Evolutionary conservation across 306 rosid genomes (phyloP).

Genomic region (Arachis stenosperma): DNA sequence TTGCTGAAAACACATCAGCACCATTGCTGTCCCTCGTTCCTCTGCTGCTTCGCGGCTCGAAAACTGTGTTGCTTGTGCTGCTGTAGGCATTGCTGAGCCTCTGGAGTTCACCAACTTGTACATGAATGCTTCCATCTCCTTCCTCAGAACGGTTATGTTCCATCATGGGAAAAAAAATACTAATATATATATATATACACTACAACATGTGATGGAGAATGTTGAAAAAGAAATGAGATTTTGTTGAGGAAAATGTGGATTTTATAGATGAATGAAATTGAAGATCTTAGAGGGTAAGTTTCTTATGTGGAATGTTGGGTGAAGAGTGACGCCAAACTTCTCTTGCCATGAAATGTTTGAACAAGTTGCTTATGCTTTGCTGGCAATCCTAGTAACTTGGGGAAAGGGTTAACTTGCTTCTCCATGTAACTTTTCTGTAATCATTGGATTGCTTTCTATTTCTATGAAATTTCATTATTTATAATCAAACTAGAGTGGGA

Average conservation of each 20-base stretch:
- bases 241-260: slow-evolving; percentile 5
- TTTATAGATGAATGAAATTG: slow-evolving; percentile 27
- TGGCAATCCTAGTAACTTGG: slow-evolving; percentile 36
- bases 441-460: slow-evolving; percentile 23
- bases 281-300: slow-evolving; percentile 63
- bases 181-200: background rate
- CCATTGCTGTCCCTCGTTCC: slow-evolving; percentile 56
- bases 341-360: slow-evolving; percentile 19
- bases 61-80: slow-evolving; percentile 54
- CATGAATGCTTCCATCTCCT: slow-evolving; percentile 49
- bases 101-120: slow-evolving; percentile 53
- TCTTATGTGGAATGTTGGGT: slow-evolving; percentile 40
- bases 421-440: background rate
- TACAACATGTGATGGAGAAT: slow-evolving; percentile 9
- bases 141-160: slow-evolving; percentile 47
- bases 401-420: slow-evolving; percentile 41
- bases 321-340: slow-evolving; percentile 54
- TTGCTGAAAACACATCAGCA: slow-evolving; percentile 25
- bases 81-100: slow-evolving; percentile 37
- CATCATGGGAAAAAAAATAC: slow-evolving; percentile 39
- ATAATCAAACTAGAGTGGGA: too few species aligned
- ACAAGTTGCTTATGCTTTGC: slow-evolving; percentile 42
- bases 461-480: background rate
- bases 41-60: slow-evolving; percentile 55
- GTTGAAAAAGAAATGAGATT: background rate